A percentile compares a stretch with the other conserved stretches of the same genome.
These are phyloP conservation scores for Dittrichia graveolens DNA, from an alignment of 129 eudicot species.

Conservation along the genomic window DNA sequence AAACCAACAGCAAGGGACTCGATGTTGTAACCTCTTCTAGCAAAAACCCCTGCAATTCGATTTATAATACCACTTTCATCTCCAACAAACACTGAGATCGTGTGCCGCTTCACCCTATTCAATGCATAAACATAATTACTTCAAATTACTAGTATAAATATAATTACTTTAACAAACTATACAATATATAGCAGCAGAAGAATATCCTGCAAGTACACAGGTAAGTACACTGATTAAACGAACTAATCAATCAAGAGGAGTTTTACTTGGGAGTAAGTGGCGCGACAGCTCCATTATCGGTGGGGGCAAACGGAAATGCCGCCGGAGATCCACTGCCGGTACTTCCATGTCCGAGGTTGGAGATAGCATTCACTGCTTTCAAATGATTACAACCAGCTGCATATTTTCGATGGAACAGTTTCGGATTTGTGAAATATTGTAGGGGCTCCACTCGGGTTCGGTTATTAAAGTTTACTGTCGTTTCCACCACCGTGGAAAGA, in stretches of 20 bases:
- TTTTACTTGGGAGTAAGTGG: slow-evolving; percentile 32
- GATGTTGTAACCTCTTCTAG: slow-evolving; percentile 92
- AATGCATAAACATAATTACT: slow-evolving; percentile 19
- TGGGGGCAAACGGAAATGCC: slow-evolving; percentile 11
- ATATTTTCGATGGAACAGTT: neutral
- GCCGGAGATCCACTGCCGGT: slow-evolving; percentile 26
- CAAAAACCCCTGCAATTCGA: slow-evolving; percentile 92
- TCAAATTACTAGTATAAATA: neutral
- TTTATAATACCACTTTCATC: slow-evolving; percentile 98
- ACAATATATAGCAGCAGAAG: neutral
- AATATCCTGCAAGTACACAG: neutral
- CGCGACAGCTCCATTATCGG: slow-evolving; percentile 28
- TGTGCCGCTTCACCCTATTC: slow-evolving; percentile 72
- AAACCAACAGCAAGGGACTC: slow-evolving; percentile 98
- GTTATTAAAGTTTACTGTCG: neutral
- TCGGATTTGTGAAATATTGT: neutral
- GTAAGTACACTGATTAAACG: neutral
- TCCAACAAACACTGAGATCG: slow-evolving; percentile 91
- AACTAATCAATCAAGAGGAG: neutral
- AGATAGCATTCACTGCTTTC: slow-evolving; percentile 19
- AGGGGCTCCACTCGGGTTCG: neutral
- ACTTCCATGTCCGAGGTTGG: slow-evolving; percentile 23
- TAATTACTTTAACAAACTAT: neutral
- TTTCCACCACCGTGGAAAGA: neutral
- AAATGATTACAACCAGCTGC: neutral